Evolutionary conservation across 345 rosid genomes (phyloP).

Genomic region (Eucalyptus curtisii): DNA sequence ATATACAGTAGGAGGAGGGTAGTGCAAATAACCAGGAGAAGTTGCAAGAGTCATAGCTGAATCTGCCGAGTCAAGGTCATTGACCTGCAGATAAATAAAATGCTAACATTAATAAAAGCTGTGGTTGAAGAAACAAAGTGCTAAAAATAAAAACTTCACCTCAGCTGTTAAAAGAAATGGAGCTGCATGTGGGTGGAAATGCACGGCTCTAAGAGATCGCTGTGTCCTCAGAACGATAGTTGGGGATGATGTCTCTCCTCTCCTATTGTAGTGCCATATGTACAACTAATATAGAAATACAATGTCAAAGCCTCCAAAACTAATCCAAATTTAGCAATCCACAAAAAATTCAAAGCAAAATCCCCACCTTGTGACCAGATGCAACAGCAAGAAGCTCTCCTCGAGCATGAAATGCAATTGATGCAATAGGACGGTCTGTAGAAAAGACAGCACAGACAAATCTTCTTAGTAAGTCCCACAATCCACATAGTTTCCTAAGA

Average conservation of each 20-base stretch:
- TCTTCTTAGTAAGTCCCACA: neutral
- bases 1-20: constrained; percentile 57
- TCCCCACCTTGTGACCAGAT: constrained; percentile 64
- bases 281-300: constrained; percentile 27
- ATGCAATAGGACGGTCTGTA: constrained; percentile 71
- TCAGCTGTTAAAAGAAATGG: constrained; percentile 74
- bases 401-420: constrained; percentile 74
- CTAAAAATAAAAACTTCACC: constrained; percentile 22
- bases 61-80: constrained; percentile 71
- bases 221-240: constrained; percentile 44
- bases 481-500: neutral
- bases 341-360: neutral
- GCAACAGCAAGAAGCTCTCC: constrained; percentile 77
- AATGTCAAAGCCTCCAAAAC: neutral
- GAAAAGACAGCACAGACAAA: neutral
- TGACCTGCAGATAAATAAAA: constrained; percentile 48
- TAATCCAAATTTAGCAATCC: neutral
- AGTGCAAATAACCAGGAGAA: constrained; percentile 46
- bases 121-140: neutral
- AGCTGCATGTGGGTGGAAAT: constrained; percentile 65
- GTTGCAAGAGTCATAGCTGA: constrained; percentile 56
- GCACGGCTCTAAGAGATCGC: constrained; percentile 70
- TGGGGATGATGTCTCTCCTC: constrained; percentile 58
- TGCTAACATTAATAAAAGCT: neutral
- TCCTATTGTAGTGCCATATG: constrained; percentile 62